Evolutionary conservation across 2,329 filamentous ascomycete species (phyloP).

Genomic region (Colletotrichum falcatum): DNA sequence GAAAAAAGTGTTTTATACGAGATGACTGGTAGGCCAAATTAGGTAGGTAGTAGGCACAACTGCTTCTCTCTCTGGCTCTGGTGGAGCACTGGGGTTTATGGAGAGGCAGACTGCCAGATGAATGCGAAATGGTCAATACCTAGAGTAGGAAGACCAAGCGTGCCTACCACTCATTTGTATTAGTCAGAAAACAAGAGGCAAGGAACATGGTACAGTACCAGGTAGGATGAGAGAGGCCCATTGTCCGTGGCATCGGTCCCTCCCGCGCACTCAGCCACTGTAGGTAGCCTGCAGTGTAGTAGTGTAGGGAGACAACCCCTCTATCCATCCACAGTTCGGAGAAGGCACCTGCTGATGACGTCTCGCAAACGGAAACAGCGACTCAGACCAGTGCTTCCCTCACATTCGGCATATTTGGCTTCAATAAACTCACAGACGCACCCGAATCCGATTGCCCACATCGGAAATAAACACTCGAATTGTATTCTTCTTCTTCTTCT

Average conservation of each 20-base stretch:
- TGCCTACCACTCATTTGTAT: not conserved
- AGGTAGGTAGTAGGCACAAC: not conserved
- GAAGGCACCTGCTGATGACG: conserved; percentile 40
- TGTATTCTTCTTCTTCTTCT: no score
- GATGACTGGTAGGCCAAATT: not conserved
- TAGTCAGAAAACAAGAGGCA: conserved; percentile 4
- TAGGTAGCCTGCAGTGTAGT: no score
- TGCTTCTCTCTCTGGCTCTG: not conserved
- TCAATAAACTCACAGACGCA: conserved; percentile 7
- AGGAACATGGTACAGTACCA: not conserved
- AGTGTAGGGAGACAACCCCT: conserved; percentile 11
- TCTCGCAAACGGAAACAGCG: conserved; percentile 29
- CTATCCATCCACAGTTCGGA: conserved; percentile 19
- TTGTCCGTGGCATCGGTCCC: conserved; percentile 16
- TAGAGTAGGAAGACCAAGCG: not conserved
- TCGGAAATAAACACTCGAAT: not conserved
- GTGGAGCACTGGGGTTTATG: not conserved
- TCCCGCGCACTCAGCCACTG: conserved; percentile 29
- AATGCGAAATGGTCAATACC: not conserved
- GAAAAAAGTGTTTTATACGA: conserved; percentile 13
- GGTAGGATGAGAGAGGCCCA: conserved; percentile 1
- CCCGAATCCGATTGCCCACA: not conserved
- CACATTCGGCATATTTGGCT: conserved; percentile 2
- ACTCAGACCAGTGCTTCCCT: conserved; percentile 25
- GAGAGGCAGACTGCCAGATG: not conserved